Conservation (phyloP, 208 protist species). For the Porcisia deanei region DNA sequence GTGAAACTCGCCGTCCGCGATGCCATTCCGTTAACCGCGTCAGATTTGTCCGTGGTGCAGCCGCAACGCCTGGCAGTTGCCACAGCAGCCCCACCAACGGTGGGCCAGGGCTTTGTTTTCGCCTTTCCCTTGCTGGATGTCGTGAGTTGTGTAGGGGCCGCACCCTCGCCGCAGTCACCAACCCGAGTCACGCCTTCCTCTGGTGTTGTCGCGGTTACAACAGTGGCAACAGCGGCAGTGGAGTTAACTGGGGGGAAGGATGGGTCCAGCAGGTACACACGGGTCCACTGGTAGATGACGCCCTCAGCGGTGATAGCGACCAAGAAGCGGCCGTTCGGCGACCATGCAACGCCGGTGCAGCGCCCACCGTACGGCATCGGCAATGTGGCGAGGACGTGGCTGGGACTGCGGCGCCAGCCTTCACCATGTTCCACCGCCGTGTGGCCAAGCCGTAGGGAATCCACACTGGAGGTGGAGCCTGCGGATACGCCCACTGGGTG, state of each 20-base stretch:
- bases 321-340: slow-evolving; percentile 52
- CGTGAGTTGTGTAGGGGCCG: background rate
- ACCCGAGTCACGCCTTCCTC: background rate
- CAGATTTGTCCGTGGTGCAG: slow-evolving; percentile 21
- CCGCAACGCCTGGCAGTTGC: slow-evolving; percentile 4
- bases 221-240: background rate
- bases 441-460: slow-evolving; percentile 1
- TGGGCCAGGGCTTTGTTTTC: background rate
- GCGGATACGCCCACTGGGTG: background rate
- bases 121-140: background rate
- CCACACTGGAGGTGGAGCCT: background rate
- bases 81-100: background rate
- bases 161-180: background rate
- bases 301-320: slow-evolving; percentile 55
- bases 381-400: slow-evolving; percentile 46
- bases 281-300: slow-evolving; percentile 61
- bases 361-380: slow-evolving; percentile 55
- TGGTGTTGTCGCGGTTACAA: background rate
- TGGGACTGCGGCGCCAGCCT: slow-evolving; percentile 3
- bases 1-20: slow-evolving; percentile 16
- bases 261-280: slow-evolving; percentile 42
- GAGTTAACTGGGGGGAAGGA: background rate
- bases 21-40: background rate
- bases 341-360: slow-evolving; percentile 57
- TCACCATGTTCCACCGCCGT: background rate